These are phyloP conservation scores for Bryoglossum gracile DNA, from an alignment of 495 filamentous ascomycete genomes.

Conservation along the genomic window DNA sequence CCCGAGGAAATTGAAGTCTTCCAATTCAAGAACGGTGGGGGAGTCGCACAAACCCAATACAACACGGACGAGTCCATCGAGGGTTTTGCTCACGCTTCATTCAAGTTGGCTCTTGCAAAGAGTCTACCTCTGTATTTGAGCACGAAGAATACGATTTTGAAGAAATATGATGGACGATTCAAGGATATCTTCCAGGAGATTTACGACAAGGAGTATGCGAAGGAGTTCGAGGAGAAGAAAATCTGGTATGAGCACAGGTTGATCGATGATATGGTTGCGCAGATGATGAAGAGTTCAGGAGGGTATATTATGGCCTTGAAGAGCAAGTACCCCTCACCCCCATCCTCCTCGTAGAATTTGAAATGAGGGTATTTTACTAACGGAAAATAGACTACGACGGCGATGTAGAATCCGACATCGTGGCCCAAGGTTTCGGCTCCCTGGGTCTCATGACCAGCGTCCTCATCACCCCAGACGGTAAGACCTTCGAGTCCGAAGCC, in stretches of 20 bases:
- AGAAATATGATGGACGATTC: slow-evolving; percentile 96
- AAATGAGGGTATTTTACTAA: slow-evolving; percentile 10
- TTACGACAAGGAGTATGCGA: slow-evolving; percentile 80
- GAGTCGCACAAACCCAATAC: slow-evolving; percentile 90
- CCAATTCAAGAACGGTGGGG: slow-evolving; percentile 75
- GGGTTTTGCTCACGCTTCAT: slow-evolving; percentile 91
- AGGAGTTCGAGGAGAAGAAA: slow-evolving; percentile 76
- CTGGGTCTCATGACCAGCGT: slow-evolving; percentile 98
- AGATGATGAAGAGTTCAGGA: slow-evolving; percentile 98
- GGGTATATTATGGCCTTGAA: slow-evolving; percentile 97
- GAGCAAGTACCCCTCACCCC: slow-evolving; percentile 49
- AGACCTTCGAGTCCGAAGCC: slow-evolving; percentile 95
- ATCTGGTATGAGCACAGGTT: slow-evolving; percentile 99
- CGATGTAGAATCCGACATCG: slow-evolving; percentile 96
- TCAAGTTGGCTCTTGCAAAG: slow-evolving; percentile 90
- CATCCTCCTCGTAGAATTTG: neutral
- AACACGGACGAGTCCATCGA: slow-evolving; percentile 93
- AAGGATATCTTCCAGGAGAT: slow-evolving; percentile 99
- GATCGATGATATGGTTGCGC: slow-evolving; percentile 99
- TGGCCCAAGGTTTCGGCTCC: slow-evolving; percentile 96
- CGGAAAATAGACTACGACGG: slow-evolving; percentile 78
- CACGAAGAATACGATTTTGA: slow-evolving; percentile 99
- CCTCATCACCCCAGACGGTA: slow-evolving; percentile 88
- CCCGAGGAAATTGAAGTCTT: slow-evolving; percentile 84
- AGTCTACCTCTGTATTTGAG: slow-evolving; percentile 90